A percentile compares a stretch with the other conserved stretches of the same genome.
Conservation (phyloP, 1,284 basidiomycete species). For the Cystobasidiaceae sp. region DNA sequence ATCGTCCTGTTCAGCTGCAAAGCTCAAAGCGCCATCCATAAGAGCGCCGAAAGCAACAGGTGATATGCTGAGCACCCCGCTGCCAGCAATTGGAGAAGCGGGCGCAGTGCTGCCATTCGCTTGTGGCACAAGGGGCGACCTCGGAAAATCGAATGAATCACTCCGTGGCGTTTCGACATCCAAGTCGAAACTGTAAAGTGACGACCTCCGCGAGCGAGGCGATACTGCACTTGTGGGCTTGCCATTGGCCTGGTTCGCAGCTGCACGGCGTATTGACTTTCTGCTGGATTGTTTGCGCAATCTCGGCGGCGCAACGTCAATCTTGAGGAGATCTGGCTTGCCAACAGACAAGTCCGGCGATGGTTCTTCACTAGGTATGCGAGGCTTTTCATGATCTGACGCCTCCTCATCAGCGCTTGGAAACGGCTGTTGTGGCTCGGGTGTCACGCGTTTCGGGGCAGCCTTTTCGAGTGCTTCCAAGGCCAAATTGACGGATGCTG, state of each 20-base stretch:
- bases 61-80: constrained; percentile 11
- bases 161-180: constrained; percentile 37
- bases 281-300: constrained; percentile 2
- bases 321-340: not conserved
- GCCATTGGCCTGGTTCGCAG: constrained; percentile 2
- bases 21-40: constrained; percentile 21
- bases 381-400: too few species aligned
- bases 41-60: constrained; percentile 26
- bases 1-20: not conserved
- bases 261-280: constrained; percentile 13
- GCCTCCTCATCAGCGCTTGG: too few species aligned
- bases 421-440: too few species aligned
- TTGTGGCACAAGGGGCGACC: constrained; percentile 16
- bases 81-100: not conserved
- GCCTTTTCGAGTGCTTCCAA: too few species aligned
- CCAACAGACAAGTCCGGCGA: not conserved
- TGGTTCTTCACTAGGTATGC: too few species aligned
- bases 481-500: too few species aligned
- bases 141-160: constrained; percentile 35
- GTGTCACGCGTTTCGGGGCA: too few species aligned
- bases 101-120: not conserved
- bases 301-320: constrained; percentile 1
- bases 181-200: constrained; percentile 36
- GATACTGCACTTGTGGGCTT: constrained; percentile 2
- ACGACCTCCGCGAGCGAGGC: constrained; percentile 30